Conservation (phyloP, 768 basidiomycete species). For the Rhodosporidiobolus sp. region DNA sequence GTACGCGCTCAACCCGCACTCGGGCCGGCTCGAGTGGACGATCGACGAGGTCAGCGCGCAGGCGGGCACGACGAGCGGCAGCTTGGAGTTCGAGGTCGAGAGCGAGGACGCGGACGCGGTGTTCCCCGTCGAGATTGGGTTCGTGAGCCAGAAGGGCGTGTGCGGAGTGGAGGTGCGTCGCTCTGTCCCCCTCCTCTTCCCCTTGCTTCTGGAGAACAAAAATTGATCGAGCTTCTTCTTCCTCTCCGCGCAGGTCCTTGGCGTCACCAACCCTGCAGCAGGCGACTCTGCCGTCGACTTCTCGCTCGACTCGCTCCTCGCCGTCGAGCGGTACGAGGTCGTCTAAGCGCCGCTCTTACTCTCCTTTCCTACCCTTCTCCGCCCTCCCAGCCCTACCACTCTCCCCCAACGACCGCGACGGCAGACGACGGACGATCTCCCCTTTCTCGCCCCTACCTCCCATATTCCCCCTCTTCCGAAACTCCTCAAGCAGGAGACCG, state of each 20-base stretch:
- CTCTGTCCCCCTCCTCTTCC: background rate
- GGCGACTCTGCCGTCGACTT: conserved; percentile 56
- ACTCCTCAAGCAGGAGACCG: too few relatives aligned
- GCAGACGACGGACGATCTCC: too few relatives aligned
- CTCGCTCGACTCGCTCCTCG: conserved; percentile 58
- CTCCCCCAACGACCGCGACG: too few relatives aligned
- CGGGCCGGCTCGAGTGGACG: conserved; percentile 80
- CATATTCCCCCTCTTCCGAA: too few relatives aligned
- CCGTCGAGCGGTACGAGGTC: conserved; percentile 57
- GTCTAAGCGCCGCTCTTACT: too few relatives aligned
- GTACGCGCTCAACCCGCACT: conserved; percentile 62
- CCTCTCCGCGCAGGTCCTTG: conserved; percentile 48
- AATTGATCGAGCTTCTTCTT: background rate
- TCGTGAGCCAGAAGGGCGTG: conserved; percentile 75
- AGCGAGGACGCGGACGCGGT: conserved; percentile 78
- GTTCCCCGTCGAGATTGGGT: conserved; percentile 85
- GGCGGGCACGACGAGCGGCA: conserved; percentile 63
- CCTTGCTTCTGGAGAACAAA: background rate
- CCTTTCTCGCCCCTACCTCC: too few relatives aligned
- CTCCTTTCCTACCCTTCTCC: too few relatives aligned
- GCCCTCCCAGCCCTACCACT: too few relatives aligned
- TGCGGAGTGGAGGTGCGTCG: conserved; percentile 65
- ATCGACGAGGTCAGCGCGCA: conserved; percentile 68
- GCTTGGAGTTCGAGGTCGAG: conserved; percentile 82
- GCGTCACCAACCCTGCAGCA: conserved; percentile 57